phyloP scores from a whole-genome alignment of 805 yeast species.

The Komagataella pastoris region DNA sequence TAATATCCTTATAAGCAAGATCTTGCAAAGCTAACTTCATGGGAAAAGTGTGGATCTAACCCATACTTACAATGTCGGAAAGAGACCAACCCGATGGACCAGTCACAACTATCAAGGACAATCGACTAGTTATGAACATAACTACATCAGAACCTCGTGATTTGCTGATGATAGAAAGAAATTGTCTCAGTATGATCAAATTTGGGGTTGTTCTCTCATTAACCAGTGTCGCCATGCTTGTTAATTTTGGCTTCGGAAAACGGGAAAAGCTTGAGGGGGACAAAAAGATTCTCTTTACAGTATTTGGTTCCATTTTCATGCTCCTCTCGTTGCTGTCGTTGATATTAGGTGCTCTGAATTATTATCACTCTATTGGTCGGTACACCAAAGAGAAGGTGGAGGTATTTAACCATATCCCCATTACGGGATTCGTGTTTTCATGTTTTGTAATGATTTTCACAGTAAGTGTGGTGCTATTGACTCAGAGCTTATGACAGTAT shows the following conservation, averaged over 20 bases:
- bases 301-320: slow-evolving; percentile 23
- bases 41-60: not conserved
- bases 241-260: slow-evolving; percentile 30
- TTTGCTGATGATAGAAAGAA: slow-evolving; percentile 38
- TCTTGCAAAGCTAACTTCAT: not conserved
- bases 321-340: slow-evolving; percentile 24
- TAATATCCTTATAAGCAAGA: not conserved
- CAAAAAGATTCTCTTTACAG: slow-evolving; percentile 12
- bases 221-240: slow-evolving; percentile 30
- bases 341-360: slow-evolving; percentile 24
- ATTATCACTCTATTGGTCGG: slow-evolving; percentile 27
- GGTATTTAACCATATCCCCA: slow-evolving; percentile 21
- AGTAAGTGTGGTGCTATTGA: slow-evolving; percentile 17
- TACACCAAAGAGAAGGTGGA: slow-evolving; percentile 28
- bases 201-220: slow-evolving; percentile 30
- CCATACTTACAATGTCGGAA: not conserved
- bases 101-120: not conserved
- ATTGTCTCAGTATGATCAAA: slow-evolving; percentile 33
- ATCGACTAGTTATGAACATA: slow-evolving; percentile 16
- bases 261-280: slow-evolving; percentile 2
- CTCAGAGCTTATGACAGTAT: not conserved
- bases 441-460: slow-evolving; percentile 22
- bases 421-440: slow-evolving; percentile 19
- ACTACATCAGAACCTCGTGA: slow-evolving; percentile 39
- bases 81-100: not conserved